Evolutionary conservation across 345 rosid species (phyloP).

Genomic region (Dipteronia dyeriana): DNA sequence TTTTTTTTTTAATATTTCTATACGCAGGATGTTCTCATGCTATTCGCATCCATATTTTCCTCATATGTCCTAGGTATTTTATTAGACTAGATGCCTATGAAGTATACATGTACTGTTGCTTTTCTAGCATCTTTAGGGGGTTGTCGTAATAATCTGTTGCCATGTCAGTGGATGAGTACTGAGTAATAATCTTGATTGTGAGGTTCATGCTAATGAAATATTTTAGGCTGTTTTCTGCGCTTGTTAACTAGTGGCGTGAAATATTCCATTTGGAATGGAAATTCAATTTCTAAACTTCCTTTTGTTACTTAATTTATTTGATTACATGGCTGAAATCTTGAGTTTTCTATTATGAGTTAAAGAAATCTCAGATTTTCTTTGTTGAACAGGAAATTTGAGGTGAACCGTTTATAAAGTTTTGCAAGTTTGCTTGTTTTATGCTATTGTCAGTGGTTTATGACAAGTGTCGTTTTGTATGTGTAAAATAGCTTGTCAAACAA

Average conservation of each 20-base stretch:
- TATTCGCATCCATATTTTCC: not conserved
- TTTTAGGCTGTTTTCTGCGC: too few relatives aligned
- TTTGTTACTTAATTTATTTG: not conserved
- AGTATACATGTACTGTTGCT: not conserved
- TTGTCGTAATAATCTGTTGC: not conserved
- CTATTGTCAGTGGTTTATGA: conserved; percentile 6
- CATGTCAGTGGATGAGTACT: not conserved
- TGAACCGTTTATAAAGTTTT: not conserved
- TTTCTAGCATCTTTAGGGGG: not conserved
- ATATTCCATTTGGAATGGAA: not conserved
- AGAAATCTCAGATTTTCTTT: not conserved
- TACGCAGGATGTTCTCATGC: not conserved
- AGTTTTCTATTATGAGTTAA: not conserved
- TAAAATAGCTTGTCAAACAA: too few relatives aligned
- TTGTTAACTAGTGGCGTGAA: not conserved
- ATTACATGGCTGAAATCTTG: not conserved
- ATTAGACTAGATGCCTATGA: not conserved
- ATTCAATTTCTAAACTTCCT: not conserved
- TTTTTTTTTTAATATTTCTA: not conserved
- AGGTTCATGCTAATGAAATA: not conserved
- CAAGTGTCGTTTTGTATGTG: too few relatives aligned
- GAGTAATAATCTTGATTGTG: not conserved
- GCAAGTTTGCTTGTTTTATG: not conserved
- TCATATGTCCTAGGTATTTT: not conserved
- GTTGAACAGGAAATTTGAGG: not conserved